A percentile compares a stretch with the other conserved stretches of the same genome.
These are phyloP conservation scores for Entoloma clypeatum DNA, from an alignment of 1,284 basidiomycete genomes.

Conservation along the genomic window DNA sequence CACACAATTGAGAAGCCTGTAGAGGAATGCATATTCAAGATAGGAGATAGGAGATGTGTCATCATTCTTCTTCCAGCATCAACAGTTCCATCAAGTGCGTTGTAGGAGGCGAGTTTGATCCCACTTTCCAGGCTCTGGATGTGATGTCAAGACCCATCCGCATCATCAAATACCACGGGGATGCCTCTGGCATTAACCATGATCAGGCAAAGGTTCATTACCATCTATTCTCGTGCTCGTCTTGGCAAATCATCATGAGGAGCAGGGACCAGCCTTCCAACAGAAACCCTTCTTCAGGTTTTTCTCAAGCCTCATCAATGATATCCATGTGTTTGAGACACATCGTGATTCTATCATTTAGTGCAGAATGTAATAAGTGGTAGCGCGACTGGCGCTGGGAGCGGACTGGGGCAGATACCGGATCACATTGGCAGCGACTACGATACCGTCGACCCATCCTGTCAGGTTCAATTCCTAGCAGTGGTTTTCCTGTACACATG, in stretches of 20 bases:
- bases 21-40: conserved; percentile 94
- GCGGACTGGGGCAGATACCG: no score
- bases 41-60: conserved; percentile 94
- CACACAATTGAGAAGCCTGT: conserved; percentile 91
- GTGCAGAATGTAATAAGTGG: no score
- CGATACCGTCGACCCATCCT: no score
- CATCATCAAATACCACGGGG: conserved; percentile 99
- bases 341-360: conserved; percentile 82
- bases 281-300: conserved; percentile 99
- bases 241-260: conserved; percentile 92
- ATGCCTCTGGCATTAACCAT: conserved; percentile 83
- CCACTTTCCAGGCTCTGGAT: conserved; percentile 92
- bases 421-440: no score
- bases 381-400: no score
- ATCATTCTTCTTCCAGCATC: conserved; percentile 96
- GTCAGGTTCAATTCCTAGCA: no score
- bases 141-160: conserved; percentile 95
- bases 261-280: conserved; percentile 87
- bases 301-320: conserved; percentile 95
- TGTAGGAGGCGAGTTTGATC: conserved; percentile 70
- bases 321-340: conserved; percentile 81
- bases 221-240: conserved; percentile 94
- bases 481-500: no score
- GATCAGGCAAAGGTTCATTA: conserved; percentile 96
- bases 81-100: conserved; percentile 88